phyloP scores from a whole-genome alignment of 2,329 filamentous ascomycete species.

The Whalleya microplaca region DNA sequence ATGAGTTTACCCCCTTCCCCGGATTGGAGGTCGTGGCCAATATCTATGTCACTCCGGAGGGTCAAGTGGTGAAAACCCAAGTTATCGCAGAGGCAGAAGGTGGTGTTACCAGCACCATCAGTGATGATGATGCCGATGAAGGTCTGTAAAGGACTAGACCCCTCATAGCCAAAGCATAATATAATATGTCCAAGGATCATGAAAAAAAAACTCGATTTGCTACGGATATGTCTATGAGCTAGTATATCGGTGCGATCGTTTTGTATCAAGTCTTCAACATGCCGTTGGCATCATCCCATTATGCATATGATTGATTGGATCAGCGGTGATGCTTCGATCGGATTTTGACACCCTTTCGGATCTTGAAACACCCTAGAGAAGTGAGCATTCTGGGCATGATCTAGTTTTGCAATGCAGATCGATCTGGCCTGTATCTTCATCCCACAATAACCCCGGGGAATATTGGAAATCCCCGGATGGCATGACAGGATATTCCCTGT shows the following conservation, averaged over 20 bases:
- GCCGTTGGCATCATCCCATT: too few species aligned
- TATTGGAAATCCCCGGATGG: background rate
- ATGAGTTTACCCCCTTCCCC: slow-evolving; percentile 55
- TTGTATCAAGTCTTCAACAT: too few species aligned
- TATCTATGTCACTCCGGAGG: slow-evolving; percentile 51
- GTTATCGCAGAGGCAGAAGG: slow-evolving; percentile 56
- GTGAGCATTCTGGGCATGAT: background rate
- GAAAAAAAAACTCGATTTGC: background rate
- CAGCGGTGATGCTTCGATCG: too few species aligned
- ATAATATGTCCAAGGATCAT: background rate
- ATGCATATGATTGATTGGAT: too few species aligned
- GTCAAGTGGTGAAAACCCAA: slow-evolving; percentile 53
- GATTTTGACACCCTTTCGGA: too few species aligned
- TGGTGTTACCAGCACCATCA: slow-evolving; percentile 56
- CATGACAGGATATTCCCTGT: background rate
- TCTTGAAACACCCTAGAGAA: too few species aligned
- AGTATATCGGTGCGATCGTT: too few species aligned
- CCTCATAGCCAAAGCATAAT: background rate
- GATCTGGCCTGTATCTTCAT: background rate
- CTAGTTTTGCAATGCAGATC: background rate
- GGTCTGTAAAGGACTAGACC: background rate
- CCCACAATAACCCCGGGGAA: background rate
- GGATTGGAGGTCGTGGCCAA: slow-evolving; percentile 50
- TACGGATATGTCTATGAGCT: too few species aligned
- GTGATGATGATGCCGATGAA: slow-evolving; percentile 37